phyloP scores from a whole-genome alignment of 1,139 yeast genomes.

The Cylindricascospora bacillispora region DNA sequence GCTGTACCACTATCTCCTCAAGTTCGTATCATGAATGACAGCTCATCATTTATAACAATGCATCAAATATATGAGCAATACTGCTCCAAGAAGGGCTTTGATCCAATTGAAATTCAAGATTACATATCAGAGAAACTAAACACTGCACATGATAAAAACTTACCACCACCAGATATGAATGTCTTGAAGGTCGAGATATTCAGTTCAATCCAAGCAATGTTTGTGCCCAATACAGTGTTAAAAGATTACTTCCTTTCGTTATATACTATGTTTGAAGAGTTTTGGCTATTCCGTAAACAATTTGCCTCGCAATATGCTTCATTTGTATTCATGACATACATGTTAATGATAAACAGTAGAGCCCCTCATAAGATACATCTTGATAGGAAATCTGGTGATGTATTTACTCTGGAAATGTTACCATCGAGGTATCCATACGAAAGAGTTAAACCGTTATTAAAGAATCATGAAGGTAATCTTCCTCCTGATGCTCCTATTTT shows the following conservation, averaged over 20 bases:
- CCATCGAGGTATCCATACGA: slow-evolving; percentile 49
- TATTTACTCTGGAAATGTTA: slow-evolving; percentile 91
- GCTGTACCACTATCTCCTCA: slow-evolving; percentile 95
- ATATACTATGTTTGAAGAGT: slow-evolving; percentile 77
- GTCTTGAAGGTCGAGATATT: slow-evolving; percentile 84
- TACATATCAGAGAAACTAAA: slow-evolving; percentile 77
- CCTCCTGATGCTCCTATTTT: slow-evolving; percentile 73
- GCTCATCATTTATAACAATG: slow-evolving; percentile 63
- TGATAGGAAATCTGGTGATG: slow-evolving; percentile 70
- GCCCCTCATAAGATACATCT: slow-evolving; percentile 90
- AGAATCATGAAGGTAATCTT: slow-evolving; percentile 41
- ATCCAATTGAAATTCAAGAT: slow-evolving; percentile 82
- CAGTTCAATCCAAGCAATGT: slow-evolving; percentile 73
- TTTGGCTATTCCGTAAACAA: slow-evolving; percentile 94
- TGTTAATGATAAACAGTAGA: slow-evolving; percentile 89
- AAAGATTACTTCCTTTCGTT: slow-evolving; percentile 52
- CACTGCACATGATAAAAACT: slow-evolving; percentile 84
- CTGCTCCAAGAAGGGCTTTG: slow-evolving; percentile 61
- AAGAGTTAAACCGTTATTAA: slow-evolving; percentile 31
- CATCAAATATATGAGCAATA: slow-evolving; percentile 81
- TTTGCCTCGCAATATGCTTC: slow-evolving; percentile 96
- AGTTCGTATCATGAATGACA: slow-evolving; percentile 81
- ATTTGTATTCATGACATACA: slow-evolving; percentile 80
- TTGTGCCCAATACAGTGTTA: slow-evolving; percentile 78
- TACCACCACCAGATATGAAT: slow-evolving; percentile 85